Evolutionary conservation across 2,329 filamentous ascomycete genomes (phyloP).

Genomic region (Pyrenophora seminiperda): DNA sequence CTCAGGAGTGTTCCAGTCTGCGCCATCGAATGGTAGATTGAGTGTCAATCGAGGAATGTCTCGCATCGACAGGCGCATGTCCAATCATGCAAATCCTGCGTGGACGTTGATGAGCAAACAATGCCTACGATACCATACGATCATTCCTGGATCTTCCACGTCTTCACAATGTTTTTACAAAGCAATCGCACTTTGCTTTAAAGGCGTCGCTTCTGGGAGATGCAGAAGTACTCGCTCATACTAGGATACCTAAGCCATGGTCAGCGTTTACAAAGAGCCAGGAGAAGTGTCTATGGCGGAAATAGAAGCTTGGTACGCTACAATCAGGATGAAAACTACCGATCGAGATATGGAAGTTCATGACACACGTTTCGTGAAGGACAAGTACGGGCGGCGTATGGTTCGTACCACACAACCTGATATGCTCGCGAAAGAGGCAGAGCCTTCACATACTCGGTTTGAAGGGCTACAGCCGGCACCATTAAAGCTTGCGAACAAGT

Average conservation of each 20-base stretch:
- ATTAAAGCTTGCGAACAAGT: too few relatives aligned
- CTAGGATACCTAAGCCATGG: too few relatives aligned
- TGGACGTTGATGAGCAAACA: neutral
- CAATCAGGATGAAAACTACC: neutral
- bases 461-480: neutral
- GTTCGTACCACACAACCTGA: neutral
- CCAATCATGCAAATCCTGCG: neutral
- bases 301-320: too few relatives aligned
- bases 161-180: constrained; percentile 1
- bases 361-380: neutral
- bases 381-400: neutral
- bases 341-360: neutral
- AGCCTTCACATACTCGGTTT: neutral
- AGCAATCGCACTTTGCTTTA: constrained; percentile 1
- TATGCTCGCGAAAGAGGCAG: neutral
- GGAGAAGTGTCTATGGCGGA: too few relatives aligned
- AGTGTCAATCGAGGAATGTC: too few relatives aligned
- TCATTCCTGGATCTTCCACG: neutral
- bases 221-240: too few relatives aligned
- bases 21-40: too few relatives aligned
- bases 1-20: neutral
- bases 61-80: too few relatives aligned
- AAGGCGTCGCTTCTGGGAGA: neutral
- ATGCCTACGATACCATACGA: neutral
- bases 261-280: too few relatives aligned